Percentiles rank a stretch among this genome's conserved stretches.
Evolutionary conservation across 2,329 filamentous ascomycete species (phyloP).

Genomic region (Cercospora sojina): DNA sequence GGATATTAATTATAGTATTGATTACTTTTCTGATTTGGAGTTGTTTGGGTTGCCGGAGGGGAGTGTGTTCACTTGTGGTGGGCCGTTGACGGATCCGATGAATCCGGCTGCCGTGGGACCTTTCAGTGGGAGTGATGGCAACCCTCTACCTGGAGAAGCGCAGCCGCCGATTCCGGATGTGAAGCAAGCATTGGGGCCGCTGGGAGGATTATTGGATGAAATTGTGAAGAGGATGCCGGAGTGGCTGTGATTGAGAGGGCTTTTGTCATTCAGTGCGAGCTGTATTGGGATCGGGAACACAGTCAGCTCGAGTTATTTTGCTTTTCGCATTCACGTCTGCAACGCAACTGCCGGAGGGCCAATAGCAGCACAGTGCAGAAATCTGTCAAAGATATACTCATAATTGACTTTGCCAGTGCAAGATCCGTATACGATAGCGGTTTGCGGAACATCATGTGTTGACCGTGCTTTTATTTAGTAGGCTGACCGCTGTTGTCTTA

Average conservation of each 20-base stretch:
- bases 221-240: conserved; percentile 8
- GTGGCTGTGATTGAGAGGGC: background rate
- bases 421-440: too few relatives aligned
- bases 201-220: background rate
- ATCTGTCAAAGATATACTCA: too few relatives aligned
- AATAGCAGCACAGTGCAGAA: too few relatives aligned
- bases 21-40: conserved; percentile 32
- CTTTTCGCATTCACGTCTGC: background rate
- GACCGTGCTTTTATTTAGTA: too few relatives aligned
- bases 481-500: too few relatives aligned
- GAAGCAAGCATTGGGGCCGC: background rate
- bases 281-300: background rate
- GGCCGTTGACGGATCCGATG: conserved; percentile 9
- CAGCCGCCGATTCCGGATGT: conserved; percentile 1
- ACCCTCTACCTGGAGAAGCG: background rate
- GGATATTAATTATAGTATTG: conserved; percentile 29
- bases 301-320: background rate
- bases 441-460: too few relatives aligned
- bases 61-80: conserved; percentile 22
- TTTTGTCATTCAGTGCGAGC: too few relatives aligned
- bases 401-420: too few relatives aligned
- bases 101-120: conserved; percentile 4
- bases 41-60: conserved; percentile 25
- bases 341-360: too few relatives aligned
- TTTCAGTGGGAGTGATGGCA: conserved; percentile 1